phyloP scores from a whole-genome alignment of 257 asterid genomes.

The Solanum raphanifolium region DNA sequence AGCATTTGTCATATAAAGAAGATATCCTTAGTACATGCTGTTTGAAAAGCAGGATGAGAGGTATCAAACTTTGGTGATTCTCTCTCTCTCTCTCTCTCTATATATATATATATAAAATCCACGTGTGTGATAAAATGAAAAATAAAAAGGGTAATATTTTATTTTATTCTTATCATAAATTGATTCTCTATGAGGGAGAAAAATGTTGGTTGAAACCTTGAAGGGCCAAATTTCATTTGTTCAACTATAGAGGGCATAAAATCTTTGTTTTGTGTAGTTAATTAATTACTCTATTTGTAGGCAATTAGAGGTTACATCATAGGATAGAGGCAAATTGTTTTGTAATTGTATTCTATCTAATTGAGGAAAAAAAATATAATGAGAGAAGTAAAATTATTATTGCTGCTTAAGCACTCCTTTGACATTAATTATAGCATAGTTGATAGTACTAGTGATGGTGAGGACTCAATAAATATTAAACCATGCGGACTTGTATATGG shows the following conservation, averaged over 20 bases:
- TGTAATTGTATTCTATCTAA: background rate
- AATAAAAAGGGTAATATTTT: background rate
- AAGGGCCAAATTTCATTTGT: background rate
- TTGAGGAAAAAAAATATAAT: background rate
- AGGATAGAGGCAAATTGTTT: background rate
- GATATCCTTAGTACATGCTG: background rate
- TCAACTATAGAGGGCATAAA: background rate
- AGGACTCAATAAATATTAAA: no score
- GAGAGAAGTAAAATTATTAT: background rate
- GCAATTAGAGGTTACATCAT: background rate
- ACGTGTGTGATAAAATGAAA: background rate
- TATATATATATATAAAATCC: background rate
- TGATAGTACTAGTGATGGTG: no score
- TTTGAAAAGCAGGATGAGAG: background rate
- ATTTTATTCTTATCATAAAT: background rate
- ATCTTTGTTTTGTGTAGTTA: background rate
- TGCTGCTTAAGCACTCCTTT: no score
- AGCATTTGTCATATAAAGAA: background rate
- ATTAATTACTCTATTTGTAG: background rate
- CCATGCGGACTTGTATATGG: no score
- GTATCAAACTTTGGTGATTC: background rate
- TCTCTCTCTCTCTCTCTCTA: background rate
- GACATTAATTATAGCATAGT: no score
- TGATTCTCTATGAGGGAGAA: background rate
- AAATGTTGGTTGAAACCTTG: background rate